Conservation (phyloP, 805 yeast genomes). For the Pichia rugopelliculosa region DNA sequence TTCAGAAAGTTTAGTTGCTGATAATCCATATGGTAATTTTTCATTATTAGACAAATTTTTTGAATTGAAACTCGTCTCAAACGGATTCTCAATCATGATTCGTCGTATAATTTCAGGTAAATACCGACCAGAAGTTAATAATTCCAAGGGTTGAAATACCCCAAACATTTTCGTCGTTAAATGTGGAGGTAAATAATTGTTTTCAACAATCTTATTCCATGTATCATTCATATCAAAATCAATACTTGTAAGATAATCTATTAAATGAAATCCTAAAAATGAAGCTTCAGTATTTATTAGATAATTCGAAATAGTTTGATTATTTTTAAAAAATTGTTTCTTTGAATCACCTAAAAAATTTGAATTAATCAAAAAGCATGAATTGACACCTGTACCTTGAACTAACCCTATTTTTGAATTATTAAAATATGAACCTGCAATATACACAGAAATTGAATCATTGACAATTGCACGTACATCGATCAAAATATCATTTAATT, state of each 20-base stretch:
- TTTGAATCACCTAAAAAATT: constrained; percentile 19
- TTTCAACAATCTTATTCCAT: neutral
- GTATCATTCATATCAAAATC: neutral
- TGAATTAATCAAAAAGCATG: constrained; percentile 34
- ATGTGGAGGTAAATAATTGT: constrained; percentile 7
- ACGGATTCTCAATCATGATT: constrained; percentile 8
- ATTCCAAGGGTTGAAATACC: constrained; percentile 50
- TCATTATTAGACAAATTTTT: neutral
- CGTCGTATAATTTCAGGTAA: constrained; percentile 44
- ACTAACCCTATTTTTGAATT: constrained; percentile 46
- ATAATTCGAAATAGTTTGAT: neutral
- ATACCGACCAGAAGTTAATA: constrained; percentile 49
- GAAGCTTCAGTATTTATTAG: constrained; percentile 46
- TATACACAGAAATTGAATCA: constrained; percentile 56
- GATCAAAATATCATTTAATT: constrained; percentile 23
- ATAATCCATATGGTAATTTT: neutral
- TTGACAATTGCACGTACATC: constrained; percentile 44
- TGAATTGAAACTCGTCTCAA: neutral
- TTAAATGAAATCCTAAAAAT: constrained; percentile 42
- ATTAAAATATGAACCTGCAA: constrained; percentile 37
- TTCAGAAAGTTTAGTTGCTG: constrained; percentile 2
- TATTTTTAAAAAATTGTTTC: neutral
- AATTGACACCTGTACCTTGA: constrained; percentile 62
- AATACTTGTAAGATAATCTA: constrained; percentile 19
- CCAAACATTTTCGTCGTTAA: constrained; percentile 8